Evolutionary conservation across 495 filamentous ascomycete genomes (phyloP).

Genomic region (Daldinia concentrica): DNA sequence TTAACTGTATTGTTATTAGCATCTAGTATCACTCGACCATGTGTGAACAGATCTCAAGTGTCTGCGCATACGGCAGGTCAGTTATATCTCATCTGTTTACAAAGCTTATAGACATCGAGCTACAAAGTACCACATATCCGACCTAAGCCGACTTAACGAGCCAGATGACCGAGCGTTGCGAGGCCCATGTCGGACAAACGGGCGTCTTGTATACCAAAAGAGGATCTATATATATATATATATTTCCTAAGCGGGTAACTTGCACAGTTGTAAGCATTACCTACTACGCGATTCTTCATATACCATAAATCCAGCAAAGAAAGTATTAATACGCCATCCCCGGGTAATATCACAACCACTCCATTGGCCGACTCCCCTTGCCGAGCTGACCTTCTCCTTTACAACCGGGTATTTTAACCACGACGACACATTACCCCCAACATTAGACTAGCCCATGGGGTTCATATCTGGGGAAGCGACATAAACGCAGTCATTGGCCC

Average conservation of each 20-base stretch:
- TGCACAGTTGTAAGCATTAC: background rate
- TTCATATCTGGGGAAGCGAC: slow-evolving; percentile 35
- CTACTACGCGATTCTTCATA: background rate
- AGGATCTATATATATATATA: background rate
- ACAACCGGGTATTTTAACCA: slow-evolving; percentile 41
- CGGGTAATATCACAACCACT: slow-evolving; percentile 29
- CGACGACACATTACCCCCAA: slow-evolving; percentile 12
- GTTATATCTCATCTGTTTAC: background rate
- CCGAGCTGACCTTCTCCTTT: slow-evolving; percentile 15
- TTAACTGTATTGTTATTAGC: background rate
- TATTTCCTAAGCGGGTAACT: background rate
- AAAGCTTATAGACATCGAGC: background rate
- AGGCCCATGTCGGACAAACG: slow-evolving; percentile 21
- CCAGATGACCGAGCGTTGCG: background rate
- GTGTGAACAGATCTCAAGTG: too few relatives aligned
- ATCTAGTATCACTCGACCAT: too few relatives aligned
- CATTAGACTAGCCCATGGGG: slow-evolving; percentile 11
- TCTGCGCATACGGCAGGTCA: background rate
- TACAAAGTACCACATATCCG: background rate
- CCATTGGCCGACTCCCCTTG: slow-evolving; percentile 23
- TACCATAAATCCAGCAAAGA: background rate
- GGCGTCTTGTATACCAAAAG: slow-evolving; percentile 13
- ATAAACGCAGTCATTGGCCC: slow-evolving; percentile 16
- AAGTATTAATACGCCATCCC: slow-evolving; percentile 17
- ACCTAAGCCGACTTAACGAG: background rate